phyloP scores from a whole-genome alignment of 306 rosid genomes.

The Hippophae tibetana region DNA sequence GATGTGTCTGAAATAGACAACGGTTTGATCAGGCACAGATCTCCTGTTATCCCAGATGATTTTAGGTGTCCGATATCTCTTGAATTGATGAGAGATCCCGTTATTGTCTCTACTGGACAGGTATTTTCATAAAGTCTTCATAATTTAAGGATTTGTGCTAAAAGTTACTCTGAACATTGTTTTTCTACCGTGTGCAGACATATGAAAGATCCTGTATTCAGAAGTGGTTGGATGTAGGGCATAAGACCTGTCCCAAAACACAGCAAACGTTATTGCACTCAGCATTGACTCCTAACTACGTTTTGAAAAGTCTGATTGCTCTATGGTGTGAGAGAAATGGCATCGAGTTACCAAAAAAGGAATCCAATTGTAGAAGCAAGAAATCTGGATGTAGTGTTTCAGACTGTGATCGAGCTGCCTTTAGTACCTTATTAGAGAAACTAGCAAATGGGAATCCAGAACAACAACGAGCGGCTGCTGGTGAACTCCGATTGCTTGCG shows the following conservation, averaged over 20 bases:
- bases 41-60: slow-evolving; percentile 97
- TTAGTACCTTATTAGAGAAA: slow-evolving; percentile 45
- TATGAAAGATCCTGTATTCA: slow-evolving; percentile 91
- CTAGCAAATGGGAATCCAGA: slow-evolving; percentile 56
- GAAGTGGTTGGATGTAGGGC: slow-evolving; percentile 96
- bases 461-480: slow-evolving; percentile 86
- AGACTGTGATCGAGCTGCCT: slow-evolving; percentile 70
- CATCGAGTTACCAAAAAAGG: slow-evolving; percentile 74
- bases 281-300: slow-evolving; percentile 94
- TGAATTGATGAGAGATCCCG: slow-evolving; percentile 94
- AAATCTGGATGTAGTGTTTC: slow-evolving; percentile 60
- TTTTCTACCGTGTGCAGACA: slow-evolving; percentile 45
- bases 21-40: slow-evolving; percentile 57
- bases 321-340: slow-evolving; percentile 99
- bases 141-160: background rate
- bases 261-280: slow-evolving; percentile 80
- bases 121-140: slow-evolving; percentile 31
- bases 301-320: slow-evolving; percentile 85
- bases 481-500: slow-evolving; percentile 91
- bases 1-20: slow-evolving; percentile 40
- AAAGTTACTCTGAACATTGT: slow-evolving; percentile 1
- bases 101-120: slow-evolving; percentile 95
- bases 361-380: slow-evolving; percentile 55
- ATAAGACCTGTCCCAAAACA: slow-evolving; percentile 90
- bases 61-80: slow-evolving; percentile 96